Base-by-base conservation (phyloP, 1,284 basidiomycete species). In the Trichosporon ovoides region DNA sequence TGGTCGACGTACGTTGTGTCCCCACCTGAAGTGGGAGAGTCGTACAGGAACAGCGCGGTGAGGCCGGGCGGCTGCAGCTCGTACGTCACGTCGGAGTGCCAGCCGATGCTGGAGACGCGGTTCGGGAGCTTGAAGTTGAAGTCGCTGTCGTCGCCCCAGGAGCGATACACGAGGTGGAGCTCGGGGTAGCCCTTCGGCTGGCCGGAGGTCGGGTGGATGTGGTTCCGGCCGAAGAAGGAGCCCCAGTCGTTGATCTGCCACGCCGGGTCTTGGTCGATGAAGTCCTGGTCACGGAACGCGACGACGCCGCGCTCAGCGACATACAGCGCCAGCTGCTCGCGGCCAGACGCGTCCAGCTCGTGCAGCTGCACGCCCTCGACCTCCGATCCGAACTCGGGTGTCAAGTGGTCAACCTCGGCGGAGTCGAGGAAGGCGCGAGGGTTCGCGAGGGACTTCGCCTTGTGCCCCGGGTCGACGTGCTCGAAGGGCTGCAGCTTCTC, bases 11-110 rank as follows among this genome's bases (percentile, higher is more conserved):
- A 91, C 77, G 18, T 83, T 0, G 90, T 92, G 74, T 92, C 89
- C 2, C 89, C 89, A 31, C 90, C 89, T 0, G 83, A 84, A 7
- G 80, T 77, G 4, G 89, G 80, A 52, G 71, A 71, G 46, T 87
- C 80, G 67, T 90, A 84, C 5, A 94, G 81, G 82, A 90, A 91
- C 73, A 93, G 86, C 2, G 87, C 86, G 1, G 91, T 94, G 38
- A 91, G 77, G 10, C 88, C 89, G 1, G 89, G 89, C 6, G 91
- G 91, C 76, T 93, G 90, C 37, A 84, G 80, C 75, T 94, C 91
- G 76, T 91, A 92, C 1, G 88, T 89, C 14, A 74, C 83, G 64
- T 91, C 88, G 5, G 84, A 85, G 74, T 91, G 89, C 88, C 88
- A 91, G 51, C 82, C 72, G 2, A 81, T 84, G 85, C 20, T 18